A percentile compares a stretch with the other conserved stretches of the same genome.
These are phyloP conservation scores for Isabelozyma gotoi DNA, from an alignment of 805 yeast genomes.

Conservation along the genomic window DNA sequence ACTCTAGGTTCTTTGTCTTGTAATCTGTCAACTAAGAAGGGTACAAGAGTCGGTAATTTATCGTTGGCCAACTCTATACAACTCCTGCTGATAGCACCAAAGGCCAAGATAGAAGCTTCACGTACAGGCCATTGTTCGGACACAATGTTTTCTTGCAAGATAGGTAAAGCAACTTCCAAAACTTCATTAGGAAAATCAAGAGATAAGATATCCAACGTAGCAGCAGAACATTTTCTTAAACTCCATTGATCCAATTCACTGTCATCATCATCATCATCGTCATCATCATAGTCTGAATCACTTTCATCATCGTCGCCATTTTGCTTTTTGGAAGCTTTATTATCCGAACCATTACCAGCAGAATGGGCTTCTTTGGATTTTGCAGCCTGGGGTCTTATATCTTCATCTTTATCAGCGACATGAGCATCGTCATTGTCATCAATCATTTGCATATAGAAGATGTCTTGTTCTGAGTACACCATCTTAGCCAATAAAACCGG, in stretches of 20 bases:
- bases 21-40: slow-evolving; percentile 78
- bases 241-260: slow-evolving; percentile 80
- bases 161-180: slow-evolving; percentile 67
- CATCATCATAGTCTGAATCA: slow-evolving; percentile 62
- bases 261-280: slow-evolving; percentile 71
- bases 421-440: slow-evolving; percentile 76
- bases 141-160: slow-evolving; percentile 66
- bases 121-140: slow-evolving; percentile 83
- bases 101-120: slow-evolving; percentile 90
- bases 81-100: slow-evolving; percentile 94
- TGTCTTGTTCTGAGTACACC: slow-evolving; percentile 86
- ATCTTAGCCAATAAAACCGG: slow-evolving; percentile 78
- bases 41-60: slow-evolving; percentile 77
- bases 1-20: slow-evolving; percentile 79
- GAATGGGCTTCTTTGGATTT: slow-evolving; percentile 51
- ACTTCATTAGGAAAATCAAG: slow-evolving; percentile 66
- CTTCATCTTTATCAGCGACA: slow-evolving; percentile 82
- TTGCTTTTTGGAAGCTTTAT: slow-evolving; percentile 11
- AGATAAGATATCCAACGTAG: slow-evolving; percentile 83
- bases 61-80: slow-evolving; percentile 69
- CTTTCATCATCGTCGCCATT: slow-evolving; percentile 36
- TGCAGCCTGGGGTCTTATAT: slow-evolving; percentile 79
- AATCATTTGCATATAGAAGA: slow-evolving; percentile 57
- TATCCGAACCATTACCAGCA: slow-evolving; percentile 13
- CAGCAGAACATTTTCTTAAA: slow-evolving; percentile 90